Evolutionary conservation across 2,329 filamentous ascomycete genomes (phyloP).

Genomic region (Penicillium decumbens): DNA sequence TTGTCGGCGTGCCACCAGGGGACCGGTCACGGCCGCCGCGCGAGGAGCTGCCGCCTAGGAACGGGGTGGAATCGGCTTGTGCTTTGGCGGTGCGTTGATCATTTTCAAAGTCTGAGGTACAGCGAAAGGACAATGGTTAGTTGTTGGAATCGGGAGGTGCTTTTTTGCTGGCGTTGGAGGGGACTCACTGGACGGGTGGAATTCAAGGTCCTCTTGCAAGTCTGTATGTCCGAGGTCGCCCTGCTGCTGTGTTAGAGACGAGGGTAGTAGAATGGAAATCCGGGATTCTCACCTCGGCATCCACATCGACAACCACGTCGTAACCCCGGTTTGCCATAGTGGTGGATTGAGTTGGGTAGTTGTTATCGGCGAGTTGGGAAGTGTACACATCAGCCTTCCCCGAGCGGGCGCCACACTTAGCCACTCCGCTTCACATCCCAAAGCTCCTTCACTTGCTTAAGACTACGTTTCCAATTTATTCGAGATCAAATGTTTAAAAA

Average conservation of each 20-base stretch:
- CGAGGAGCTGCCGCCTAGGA: conserved; percentile 43
- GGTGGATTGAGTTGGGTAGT: conserved; percentile 20
- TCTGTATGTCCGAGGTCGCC: conserved; percentile 97
- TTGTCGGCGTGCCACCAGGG: conserved; percentile 51
- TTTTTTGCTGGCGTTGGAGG: not conserved
- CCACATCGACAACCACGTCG: conserved; percentile 95
- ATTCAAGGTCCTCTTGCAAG: conserved; percentile 97
- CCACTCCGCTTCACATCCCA: conserved; percentile 17
- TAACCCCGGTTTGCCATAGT: conserved; percentile 81
- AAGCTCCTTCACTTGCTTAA: not conserved
- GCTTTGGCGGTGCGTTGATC: conserved; percentile 49
- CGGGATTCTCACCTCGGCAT: conserved; percentile 70
- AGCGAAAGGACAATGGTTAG: not conserved
- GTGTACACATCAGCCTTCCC: conserved; percentile 35
- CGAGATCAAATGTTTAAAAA: not conserved
- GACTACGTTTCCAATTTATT: not conserved
- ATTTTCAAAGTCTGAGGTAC: conserved; percentile 61
- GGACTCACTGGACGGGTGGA: conserved; percentile 74
- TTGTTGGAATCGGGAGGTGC: not conserved
- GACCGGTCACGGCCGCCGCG: conserved; percentile 40
- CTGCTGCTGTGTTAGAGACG: conserved; percentile 46
- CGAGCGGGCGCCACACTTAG: conserved; percentile 28
- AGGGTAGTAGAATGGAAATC: not conserved
- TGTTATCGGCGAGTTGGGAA: conserved; percentile 24
- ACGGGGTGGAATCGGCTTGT: conserved; percentile 48